These are phyloP conservation scores for Exidia glandulosa DNA, from an alignment of 768 basidiomycete genomes.

Conservation along the genomic window DNA sequence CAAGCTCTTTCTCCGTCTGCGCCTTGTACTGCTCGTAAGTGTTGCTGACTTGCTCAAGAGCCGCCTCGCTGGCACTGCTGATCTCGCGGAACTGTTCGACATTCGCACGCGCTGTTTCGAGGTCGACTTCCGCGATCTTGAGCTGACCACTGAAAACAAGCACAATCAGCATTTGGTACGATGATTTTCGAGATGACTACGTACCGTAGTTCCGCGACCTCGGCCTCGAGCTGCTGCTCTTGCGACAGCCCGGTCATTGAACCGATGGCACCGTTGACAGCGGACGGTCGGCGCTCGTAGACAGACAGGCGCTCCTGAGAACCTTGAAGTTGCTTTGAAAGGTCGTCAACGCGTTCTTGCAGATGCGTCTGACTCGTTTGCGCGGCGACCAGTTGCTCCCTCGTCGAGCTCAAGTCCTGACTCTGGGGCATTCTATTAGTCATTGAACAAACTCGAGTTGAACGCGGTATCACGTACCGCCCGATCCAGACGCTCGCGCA, in stretches of 20 bases:
- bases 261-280: slow-evolving; percentile 15
- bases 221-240: slow-evolving; percentile 76
- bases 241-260: slow-evolving; percentile 38
- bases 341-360: slow-evolving; percentile 56
- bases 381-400: slow-evolving; percentile 58
- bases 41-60: slow-evolving; percentile 52
- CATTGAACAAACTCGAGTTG: neutral
- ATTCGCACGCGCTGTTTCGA: slow-evolving; percentile 56
- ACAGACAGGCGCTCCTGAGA: slow-evolving; percentile 79
- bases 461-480: slow-evolving; percentile 33
- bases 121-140: slow-evolving; percentile 68
- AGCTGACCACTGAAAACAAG: too few species aligned
- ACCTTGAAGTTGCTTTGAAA: slow-evolving; percentile 54
- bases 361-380: slow-evolving; percentile 73
- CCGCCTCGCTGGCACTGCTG: slow-evolving; percentile 69
- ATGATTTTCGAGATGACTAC: neutral
- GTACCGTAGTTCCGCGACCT: slow-evolving; percentile 78
- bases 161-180: too few species aligned
- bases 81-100: slow-evolving; percentile 82
- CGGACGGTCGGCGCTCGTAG: slow-evolving; percentile 56
- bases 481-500: slow-evolving; percentile 62
- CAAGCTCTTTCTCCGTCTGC: slow-evolving; percentile 57
- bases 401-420: slow-evolving; percentile 53
- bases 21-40: slow-evolving; percentile 76
- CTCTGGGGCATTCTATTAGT: slow-evolving; percentile 25